Percentiles rank a stretch among this genome's conserved stretches.
phyloP scores from a whole-genome alignment of 176 grass and related monocot genomes.

The Coix lacrymajobi region DNA sequence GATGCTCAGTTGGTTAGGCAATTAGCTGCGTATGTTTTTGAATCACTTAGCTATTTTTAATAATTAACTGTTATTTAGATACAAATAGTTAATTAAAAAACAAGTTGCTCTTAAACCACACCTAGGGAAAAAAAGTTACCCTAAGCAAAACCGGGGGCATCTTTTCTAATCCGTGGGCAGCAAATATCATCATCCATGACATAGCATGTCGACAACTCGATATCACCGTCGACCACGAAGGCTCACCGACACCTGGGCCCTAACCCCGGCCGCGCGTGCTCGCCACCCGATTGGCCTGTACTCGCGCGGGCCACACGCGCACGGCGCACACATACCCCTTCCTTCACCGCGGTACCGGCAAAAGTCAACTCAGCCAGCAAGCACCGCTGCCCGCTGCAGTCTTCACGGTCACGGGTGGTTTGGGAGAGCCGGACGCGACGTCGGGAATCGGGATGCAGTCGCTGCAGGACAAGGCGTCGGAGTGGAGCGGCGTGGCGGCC shows the following conservation, averaged over 20 bases:
- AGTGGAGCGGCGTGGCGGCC: conserved; percentile 83
- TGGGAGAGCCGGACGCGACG: neutral
- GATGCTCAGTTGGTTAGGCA: neutral
- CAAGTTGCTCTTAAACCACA: neutral
- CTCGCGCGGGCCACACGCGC: conserved; percentile 17
- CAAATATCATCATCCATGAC: neutral
- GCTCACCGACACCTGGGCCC: neutral
- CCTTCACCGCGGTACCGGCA: no score
- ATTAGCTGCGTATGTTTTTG: neutral
- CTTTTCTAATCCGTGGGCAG: neutral
- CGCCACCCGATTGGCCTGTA: conserved; percentile 8
- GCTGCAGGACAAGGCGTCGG: conserved; percentile 90
- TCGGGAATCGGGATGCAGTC: conserved; percentile 62
- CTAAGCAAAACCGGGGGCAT: neutral
- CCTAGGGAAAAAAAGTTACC: no score
- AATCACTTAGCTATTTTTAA: neutral
- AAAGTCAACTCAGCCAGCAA: conserved; percentile 1
- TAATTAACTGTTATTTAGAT: neutral
- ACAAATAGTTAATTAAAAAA: neutral
- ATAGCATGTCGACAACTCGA: conserved; percentile 24
- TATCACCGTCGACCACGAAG: neutral
- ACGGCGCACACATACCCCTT: neutral
- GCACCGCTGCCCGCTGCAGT: neutral
- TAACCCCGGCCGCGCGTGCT: neutral
- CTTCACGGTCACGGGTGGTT: neutral